Evolutionary conservation across 2,329 filamentous ascomycete genomes (phyloP).

Genomic region (Alternaria conjuncta): DNA sequence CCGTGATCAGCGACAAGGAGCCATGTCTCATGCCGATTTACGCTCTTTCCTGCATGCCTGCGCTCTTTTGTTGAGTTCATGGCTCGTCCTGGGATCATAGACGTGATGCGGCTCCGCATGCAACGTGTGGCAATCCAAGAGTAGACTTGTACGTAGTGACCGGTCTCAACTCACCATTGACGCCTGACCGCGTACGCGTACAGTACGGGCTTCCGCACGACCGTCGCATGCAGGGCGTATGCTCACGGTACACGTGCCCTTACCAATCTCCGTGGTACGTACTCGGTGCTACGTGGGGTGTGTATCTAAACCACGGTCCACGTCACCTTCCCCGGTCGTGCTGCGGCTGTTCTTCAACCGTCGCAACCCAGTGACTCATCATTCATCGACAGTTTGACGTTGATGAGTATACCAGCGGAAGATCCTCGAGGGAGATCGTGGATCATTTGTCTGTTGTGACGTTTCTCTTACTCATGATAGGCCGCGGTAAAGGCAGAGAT

Average conservation of each 20-base stretch:
- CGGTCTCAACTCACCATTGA: not conserved
- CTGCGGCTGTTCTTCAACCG: conserved; percentile 6
- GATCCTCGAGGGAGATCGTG: not conserved
- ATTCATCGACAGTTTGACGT: not conserved
- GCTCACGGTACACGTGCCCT: conserved; percentile 1
- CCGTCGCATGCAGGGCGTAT: not conserved
- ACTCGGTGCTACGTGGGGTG: conserved; percentile 9
- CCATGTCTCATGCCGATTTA: not conserved
- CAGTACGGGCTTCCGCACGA: not conserved
- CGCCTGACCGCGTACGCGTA: not conserved
- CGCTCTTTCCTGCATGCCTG: not conserved
- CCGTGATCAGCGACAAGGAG: conserved; percentile 5
- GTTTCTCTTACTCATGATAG: not conserved
- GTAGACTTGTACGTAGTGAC: not conserved
- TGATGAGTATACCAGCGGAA: not conserved
- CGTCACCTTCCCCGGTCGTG: conserved; percentile 19
- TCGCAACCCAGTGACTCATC: not conserved
- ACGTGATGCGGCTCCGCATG: not conserved
- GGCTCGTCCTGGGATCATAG: not conserved
- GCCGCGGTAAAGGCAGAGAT: not conserved
- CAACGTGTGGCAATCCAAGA: not conserved
- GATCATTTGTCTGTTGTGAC: not conserved
- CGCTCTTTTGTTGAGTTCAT: not conserved
- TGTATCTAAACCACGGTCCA: conserved; percentile 8
- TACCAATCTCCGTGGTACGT: conserved; percentile 2